A percentile compares a stretch with the other conserved stretches of the same genome.
Conservation (phyloP, 495 filamentous ascomycete genomes). For the Podospora comata region DNA sequence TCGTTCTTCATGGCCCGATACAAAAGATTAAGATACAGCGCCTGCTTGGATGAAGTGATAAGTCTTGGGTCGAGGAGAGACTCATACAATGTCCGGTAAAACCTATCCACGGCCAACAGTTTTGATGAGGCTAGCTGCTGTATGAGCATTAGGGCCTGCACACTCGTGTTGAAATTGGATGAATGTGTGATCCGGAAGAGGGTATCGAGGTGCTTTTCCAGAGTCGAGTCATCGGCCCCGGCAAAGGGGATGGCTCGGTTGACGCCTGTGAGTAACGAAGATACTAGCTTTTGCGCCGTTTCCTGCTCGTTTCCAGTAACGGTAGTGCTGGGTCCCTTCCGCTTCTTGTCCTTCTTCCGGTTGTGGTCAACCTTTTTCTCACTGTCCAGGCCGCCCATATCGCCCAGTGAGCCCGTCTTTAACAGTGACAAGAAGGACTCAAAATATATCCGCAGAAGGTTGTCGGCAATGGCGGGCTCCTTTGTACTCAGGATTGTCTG, state of each 20-base stretch:
- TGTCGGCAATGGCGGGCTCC: constrained; percentile 77
- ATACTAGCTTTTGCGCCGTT: constrained; percentile 79
- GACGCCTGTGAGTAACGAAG: constrained; percentile 85
- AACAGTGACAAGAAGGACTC: constrained; percentile 70
- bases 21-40: constrained; percentile 87
- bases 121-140: constrained; percentile 84
- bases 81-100: constrained; percentile 93
- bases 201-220: constrained; percentile 87
- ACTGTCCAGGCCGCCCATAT: constrained; percentile 20
- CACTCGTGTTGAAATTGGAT: constrained; percentile 96
- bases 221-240: constrained; percentile 68
- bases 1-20: constrained; percentile 86
- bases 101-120: constrained; percentile 74
- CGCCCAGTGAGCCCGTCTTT: constrained; percentile 52
- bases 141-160: constrained; percentile 93
- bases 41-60: constrained; percentile 86
- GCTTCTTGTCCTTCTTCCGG: constrained; percentile 24
- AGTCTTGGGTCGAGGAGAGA: constrained; percentile 88
- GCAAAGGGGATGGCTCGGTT: constrained; percentile 95
- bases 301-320: constrained; percentile 48
- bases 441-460: constrained; percentile 86
- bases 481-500: constrained; percentile 85
- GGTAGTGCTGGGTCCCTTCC: constrained; percentile 17
- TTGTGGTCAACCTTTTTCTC: constrained; percentile 25
- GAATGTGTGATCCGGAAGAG: constrained; percentile 94